Conservation (phyloP, 2,329 filamentous ascomycete genomes). For the Curvularia sp. region DNA sequence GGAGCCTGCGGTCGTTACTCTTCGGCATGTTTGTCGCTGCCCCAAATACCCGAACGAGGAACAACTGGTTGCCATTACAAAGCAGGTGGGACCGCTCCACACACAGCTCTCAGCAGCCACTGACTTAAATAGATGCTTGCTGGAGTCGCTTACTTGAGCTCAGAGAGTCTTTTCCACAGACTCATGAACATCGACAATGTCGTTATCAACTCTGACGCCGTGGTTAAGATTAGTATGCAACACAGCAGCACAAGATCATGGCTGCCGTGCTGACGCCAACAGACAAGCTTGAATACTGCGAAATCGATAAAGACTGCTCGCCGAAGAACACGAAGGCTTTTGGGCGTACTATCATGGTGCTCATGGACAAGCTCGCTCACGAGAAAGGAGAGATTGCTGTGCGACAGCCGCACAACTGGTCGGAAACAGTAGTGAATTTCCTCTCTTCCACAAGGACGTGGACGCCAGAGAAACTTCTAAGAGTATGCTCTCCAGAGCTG, state of each 20-base stretch:
- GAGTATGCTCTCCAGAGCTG: not conserved
- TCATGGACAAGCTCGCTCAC: not conserved
- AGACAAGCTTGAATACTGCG: not conserved
- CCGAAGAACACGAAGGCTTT: not conserved
- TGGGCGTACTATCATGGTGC: not conserved
- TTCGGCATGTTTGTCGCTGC: not conserved
- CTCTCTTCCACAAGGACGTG: not conserved
- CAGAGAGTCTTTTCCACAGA: not conserved
- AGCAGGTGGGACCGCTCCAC: not conserved
- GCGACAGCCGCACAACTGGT: not conserved
- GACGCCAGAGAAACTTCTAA: not conserved
- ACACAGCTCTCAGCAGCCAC: not conserved
- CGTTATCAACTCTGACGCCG: not conserved
- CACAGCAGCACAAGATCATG: not conserved
- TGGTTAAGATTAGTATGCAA: not conserved
- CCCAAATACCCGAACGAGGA: not conserved
- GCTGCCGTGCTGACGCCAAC: not conserved
- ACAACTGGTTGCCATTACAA: not conserved
- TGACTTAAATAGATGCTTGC: not conserved
- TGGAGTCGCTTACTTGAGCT: not conserved
- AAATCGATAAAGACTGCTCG: not conserved
- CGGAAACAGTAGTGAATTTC: not conserved
- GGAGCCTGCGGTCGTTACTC: not conserved
- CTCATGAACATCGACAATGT: not conserved
- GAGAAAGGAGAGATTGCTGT: not conserved